Evolutionary conservation across 140 eudicot genomes (phyloP), one percentile per base, ranked within the genome.

Genomic region (Cichorium intybus): DNA sequence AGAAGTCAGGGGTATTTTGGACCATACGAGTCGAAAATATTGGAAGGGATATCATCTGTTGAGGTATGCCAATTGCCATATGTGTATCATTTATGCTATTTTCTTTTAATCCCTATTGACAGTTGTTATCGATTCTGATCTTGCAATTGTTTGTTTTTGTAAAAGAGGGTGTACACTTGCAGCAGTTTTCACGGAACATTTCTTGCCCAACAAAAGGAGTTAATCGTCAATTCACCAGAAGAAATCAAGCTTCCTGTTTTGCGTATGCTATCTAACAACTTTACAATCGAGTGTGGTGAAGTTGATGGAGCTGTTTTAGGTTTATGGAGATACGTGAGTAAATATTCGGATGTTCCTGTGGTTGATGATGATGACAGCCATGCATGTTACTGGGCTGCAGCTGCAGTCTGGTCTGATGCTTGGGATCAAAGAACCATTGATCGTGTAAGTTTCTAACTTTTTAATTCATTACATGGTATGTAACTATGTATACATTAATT

Each of bases 261-360:
- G 73, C 62, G 56, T 63, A 67, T 85, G 16, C 60, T 29, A 33
- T 64, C 77, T 56, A 20, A 76, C 73, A 60, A 75, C 75, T 72
- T 69, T 67, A 35, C 33, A 4, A 83, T 92, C 35, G 72, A 55
- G 26, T 88, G 96, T 47, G 99, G 99, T 64, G 99, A 92, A 70
- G 51, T 92, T 56, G 93, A 92, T 82, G 99, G 99, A 65, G 96
- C 70, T 46, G 96, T 92, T 72, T 73, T 85, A 69, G 99, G 96
- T 70, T 73, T 89, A 66, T 92, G 99, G 99, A 67, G 71, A 45
- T 70, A 77, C 20, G 75, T 81, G 55, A 80, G 85, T 75, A 85
- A 75, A 66, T 56, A 78, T 55, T 56, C 86, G 35, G 56, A 70
- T 10, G 47, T 74, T 69, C 73, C 89, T 52, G 88, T 79, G 68